Conservation (phyloP, 2,329 filamentous ascomycete genomes). For the Colletotrichum ledebouriae region DNA sequence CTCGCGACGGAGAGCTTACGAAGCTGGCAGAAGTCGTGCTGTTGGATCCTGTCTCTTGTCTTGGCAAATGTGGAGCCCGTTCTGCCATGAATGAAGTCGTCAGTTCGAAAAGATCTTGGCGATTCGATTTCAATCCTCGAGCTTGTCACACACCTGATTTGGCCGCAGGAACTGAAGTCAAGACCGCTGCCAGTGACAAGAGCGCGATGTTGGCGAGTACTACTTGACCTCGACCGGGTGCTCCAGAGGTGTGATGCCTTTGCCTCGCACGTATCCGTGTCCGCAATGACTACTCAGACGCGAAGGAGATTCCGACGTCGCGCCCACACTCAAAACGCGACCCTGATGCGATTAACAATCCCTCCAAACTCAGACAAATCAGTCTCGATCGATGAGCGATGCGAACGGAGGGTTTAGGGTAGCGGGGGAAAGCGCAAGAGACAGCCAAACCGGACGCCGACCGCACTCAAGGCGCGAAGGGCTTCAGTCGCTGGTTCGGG, state of each 20-base stretch:
- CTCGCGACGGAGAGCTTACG: conserved; percentile 9
- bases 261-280: conserved; percentile 1
- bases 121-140: background rate
- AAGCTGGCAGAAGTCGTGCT: conserved; percentile 10
- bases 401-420: too few relatives aligned
- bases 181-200: conserved; percentile 14
- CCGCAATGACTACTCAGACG: background rate
- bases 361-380: too few relatives aligned
- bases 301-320: too few relatives aligned
- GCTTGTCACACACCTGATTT: conserved; percentile 3
- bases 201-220: conserved; percentile 18
- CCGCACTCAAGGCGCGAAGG: conserved; percentile 3
- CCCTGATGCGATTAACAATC: too few relatives aligned
- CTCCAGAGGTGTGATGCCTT: background rate
- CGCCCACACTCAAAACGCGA: too few relatives aligned
- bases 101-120: background rate
- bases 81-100: conserved; percentile 8
- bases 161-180: background rate
- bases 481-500: conserved; percentile 23
- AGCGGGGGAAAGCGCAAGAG: background rate
- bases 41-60: conserved; percentile 18
- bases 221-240: background rate
- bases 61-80: conserved; percentile 3
- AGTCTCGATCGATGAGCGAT: too few relatives aligned
- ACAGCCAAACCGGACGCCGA: conserved; percentile 12